Percentiles rank a stretch among this genome's conserved stretches.
These are phyloP conservation scores for Leccinellum albellum DNA, from an alignment of 768 basidiomycete genomes.

Conservation along the genomic window DNA sequence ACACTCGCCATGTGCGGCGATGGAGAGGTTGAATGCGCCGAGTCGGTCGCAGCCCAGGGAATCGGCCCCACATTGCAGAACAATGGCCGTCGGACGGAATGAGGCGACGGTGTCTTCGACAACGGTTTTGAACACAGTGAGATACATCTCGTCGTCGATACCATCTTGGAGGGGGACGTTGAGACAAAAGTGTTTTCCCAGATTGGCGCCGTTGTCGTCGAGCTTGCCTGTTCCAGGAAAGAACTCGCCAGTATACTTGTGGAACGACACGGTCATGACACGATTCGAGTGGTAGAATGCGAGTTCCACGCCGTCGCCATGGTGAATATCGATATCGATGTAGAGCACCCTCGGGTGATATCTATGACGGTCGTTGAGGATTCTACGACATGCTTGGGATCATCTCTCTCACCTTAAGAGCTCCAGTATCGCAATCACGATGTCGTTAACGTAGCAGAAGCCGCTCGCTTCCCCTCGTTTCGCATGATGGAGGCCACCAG, in stretches of 20 bases:
- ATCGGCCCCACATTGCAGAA: constrained; percentile 96
- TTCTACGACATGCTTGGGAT: background rate
- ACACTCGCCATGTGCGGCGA: constrained; percentile 97
- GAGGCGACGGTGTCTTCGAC: constrained; percentile 90
- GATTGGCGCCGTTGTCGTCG: constrained; percentile 84
- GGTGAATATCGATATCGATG: constrained; percentile 99
- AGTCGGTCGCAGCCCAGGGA: constrained; percentile 92
- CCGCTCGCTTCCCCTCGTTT: constrained; percentile 98
- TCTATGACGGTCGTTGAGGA: constrained; percentile 39
- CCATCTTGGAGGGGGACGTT: constrained; percentile 96
- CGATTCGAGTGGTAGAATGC: constrained; percentile 97
- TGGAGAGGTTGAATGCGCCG: constrained; percentile 96
- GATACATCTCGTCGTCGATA: constrained; percentile 95
- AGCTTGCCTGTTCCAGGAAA: constrained; percentile 97
- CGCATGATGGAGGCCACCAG: constrained; percentile 96
- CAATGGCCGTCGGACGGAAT: constrained; percentile 86
- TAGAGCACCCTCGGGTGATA: constrained; percentile 93
- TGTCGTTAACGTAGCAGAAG: constrained; percentile 98
- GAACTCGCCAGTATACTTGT: constrained; percentile 98
- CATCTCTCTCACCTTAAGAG: constrained; percentile 61
- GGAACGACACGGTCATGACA: constrained; percentile 99
- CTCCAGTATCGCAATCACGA: constrained; percentile 91
- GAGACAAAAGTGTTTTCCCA: constrained; percentile 91
- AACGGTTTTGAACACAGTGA: constrained; percentile 92
- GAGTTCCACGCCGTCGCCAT: constrained; percentile 96